Evolutionary conservation across 257 asterid genomes (phyloP).

Genomic region (Penstemon eatonii): DNA sequence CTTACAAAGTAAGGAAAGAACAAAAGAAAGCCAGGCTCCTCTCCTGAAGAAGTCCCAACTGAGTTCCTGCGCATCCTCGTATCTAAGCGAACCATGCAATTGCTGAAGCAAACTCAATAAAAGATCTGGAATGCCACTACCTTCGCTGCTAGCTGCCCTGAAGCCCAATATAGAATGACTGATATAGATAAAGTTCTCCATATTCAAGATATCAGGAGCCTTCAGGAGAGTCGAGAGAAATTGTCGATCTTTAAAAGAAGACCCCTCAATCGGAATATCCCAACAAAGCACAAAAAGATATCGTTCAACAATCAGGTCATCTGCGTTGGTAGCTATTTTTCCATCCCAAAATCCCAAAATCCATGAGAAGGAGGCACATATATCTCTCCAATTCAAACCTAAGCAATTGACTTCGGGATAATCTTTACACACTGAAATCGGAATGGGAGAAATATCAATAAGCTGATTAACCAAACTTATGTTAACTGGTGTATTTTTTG

Average conservation of each 20-base stretch:
- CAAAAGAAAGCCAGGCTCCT: constrained; percentile 80
- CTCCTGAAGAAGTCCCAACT: constrained; percentile 76
- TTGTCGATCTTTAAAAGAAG: constrained; percentile 43
- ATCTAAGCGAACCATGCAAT: constrained; percentile 43
- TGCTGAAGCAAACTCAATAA: constrained; percentile 64
- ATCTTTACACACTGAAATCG: constrained; percentile 60
- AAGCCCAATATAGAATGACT: constrained; percentile 56
- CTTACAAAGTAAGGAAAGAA: constrained; percentile 57
- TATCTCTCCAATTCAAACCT: constrained; percentile 60
- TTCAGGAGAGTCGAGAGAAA: constrained; percentile 37
- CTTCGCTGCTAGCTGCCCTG: constrained; percentile 34
- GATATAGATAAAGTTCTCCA: constrained; percentile 55
- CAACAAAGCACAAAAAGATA: constrained; percentile 90
- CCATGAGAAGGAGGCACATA: constrained; percentile 51
- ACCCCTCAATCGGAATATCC: constrained; percentile 62
- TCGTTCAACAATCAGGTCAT: constrained; percentile 82
- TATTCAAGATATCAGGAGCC: constrained; percentile 48
- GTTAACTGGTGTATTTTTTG: constrained; percentile 46
- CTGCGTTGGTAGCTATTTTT: constrained; percentile 58
- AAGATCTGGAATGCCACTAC: constrained; percentile 45
- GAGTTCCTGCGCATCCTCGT: constrained; percentile 52
- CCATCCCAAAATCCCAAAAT: constrained; percentile 76
- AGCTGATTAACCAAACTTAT: constrained; percentile 63
- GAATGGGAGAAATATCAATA: constrained; percentile 73
- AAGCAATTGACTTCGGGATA: constrained; percentile 44